Evolutionary conservation across 805 yeast species (phyloP).

Genomic region (Wickerhamomyces bovis): DNA sequence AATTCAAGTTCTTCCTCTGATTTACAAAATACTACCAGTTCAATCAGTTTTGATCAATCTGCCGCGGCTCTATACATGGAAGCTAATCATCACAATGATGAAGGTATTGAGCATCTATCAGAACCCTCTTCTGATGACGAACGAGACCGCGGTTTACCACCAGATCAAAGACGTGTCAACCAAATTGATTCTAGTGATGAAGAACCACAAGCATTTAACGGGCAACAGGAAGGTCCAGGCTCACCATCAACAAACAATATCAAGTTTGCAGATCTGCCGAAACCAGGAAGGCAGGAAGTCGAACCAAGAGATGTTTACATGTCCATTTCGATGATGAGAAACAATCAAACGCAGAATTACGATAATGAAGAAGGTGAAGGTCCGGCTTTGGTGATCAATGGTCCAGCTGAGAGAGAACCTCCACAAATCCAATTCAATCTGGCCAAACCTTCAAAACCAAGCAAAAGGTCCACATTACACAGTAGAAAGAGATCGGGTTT

Average conservation of each 20-base stretch:
- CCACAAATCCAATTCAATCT: conserved; percentile 25
- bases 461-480: conserved; percentile 11
- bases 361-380: conserved; percentile 53
- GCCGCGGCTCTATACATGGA: neutral
- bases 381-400: conserved; percentile 69
- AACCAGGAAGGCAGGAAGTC: conserved; percentile 37
- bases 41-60: conserved; percentile 8
- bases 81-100: neutral
- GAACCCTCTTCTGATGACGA: conserved; percentile 23
- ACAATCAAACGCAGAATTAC: conserved; percentile 33
- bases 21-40: neutral
- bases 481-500: conserved; percentile 13
- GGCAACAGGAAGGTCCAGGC: neutral
- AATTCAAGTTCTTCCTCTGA: conserved; percentile 14
- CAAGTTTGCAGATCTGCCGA: conserved; percentile 21
- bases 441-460: conserved; percentile 1
- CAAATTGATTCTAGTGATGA: conserved; percentile 4
- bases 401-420: conserved; percentile 68
- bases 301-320: conserved; percentile 80
- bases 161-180: conserved; percentile 3
- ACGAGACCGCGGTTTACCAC: neutral
- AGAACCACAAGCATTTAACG: neutral
- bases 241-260: conserved; percentile 7
- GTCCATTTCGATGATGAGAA: conserved; percentile 77
- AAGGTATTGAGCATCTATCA: conserved; percentile 13